Conservation (phyloP, 768 basidiomycete genomes). For the Rhodocollybia butyracea region DNA sequence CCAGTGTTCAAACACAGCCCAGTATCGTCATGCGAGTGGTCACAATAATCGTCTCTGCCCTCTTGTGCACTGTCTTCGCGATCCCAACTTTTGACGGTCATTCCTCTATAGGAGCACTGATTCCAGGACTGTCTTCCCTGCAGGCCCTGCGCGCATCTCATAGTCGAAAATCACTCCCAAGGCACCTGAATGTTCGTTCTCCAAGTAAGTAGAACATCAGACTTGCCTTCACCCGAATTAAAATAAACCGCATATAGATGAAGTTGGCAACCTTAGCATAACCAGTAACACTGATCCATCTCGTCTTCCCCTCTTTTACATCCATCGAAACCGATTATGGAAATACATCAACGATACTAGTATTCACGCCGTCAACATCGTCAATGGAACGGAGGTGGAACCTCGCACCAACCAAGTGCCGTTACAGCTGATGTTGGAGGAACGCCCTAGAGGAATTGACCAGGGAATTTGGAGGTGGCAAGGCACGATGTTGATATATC, state of each 20-base stretch:
- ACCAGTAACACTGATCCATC: constrained; percentile 38
- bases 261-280: constrained; percentile 44
- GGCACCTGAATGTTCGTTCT: constrained; percentile 27
- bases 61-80: constrained; percentile 25
- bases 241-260: constrained; percentile 28
- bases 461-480: constrained; percentile 31
- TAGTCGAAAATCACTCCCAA: constrained; percentile 15
- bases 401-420: constrained; percentile 33
- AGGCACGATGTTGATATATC: constrained; percentile 49
- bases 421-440: constrained; percentile 42
- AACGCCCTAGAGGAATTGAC: background rate
- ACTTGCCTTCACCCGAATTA: background rate
- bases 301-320: constrained; percentile 48
- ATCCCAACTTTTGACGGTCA: constrained; percentile 44
- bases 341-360: constrained; percentile 53
- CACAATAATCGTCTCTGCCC: constrained; percentile 14
- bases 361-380: constrained; percentile 51
- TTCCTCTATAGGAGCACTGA: constrained; percentile 35
- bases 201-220: constrained; percentile 26
- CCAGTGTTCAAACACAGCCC: no score
- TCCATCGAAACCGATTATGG: constrained; percentile 48
- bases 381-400: constrained; percentile 39
- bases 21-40: background rate
- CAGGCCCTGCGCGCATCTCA: constrained; percentile 5
- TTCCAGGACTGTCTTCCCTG: constrained; percentile 40